These are phyloP conservation scores for Syzygium syzygioides DNA, from an alignment of 441 rosid genomes.

Conservation along the genomic window DNA sequence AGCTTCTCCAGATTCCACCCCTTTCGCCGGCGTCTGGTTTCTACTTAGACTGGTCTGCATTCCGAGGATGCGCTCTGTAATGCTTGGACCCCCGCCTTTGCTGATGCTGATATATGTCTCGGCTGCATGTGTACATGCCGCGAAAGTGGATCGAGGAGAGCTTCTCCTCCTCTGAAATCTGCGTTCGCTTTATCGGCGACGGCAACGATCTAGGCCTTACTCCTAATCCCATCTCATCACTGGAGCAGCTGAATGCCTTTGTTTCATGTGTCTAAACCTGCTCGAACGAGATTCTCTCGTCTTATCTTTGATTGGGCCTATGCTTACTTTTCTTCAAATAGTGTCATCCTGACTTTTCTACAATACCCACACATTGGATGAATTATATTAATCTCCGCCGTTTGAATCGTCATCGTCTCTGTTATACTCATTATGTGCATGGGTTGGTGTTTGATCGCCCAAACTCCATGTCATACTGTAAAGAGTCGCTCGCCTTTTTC, in stretches of 20 bases:
- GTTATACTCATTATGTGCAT: neutral
- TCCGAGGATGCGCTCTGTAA: neutral
- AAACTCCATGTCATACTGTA: neutral
- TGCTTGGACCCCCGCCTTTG: neutral
- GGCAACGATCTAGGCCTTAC: neutral
- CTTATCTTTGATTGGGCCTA: neutral
- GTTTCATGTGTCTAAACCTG: neutral
- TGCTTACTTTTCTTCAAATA: neutral
- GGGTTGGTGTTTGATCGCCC: neutral
- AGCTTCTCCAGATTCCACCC: neutral
- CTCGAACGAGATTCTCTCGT: neutral
- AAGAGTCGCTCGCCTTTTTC: neutral
- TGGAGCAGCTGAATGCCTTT: neutral
- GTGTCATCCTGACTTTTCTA: neutral
- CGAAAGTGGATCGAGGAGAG: neutral
- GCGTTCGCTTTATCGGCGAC: neutral
- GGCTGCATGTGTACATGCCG: neutral
- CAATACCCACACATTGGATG: neutral
- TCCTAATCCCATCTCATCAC: neutral
- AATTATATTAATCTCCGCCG: neutral
- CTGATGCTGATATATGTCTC: neutral
- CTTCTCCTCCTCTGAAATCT: neutral
- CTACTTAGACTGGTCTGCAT: neutral
- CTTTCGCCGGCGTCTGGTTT: neutral
- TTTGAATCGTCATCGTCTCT: neutral